Base-by-base conservation (phyloP, 208 protist species). In the Trypanosoma grayi region DNA sequence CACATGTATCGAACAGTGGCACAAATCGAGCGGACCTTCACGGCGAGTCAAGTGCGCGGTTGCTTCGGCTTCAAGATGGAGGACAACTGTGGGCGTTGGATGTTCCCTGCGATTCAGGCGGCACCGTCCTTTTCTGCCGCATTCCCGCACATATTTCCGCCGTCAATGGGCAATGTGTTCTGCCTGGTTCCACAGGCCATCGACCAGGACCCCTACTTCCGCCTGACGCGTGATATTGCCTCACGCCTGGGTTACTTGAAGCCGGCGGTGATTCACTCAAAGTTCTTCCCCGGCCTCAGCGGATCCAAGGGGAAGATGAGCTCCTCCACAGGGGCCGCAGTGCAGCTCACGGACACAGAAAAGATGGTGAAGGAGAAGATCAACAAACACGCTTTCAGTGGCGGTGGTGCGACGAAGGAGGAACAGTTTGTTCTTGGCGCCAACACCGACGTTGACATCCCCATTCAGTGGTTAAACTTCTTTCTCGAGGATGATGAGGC, bases 121-220 rank as follows among this genome's bases (percentile, higher is more conserved):
- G 97, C 97, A 6, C 98, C 98, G 3, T 97, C 95, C 20, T 99
- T 99, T 66, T 97, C 95, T 11, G 81, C 70, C 18, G 71, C 97
- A 16, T 99, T 99, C 73, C 97, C 98, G 18, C 90, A 98, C 63
- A 98, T 99, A 25, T 99, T 99, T 66, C 79, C 85, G 13, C 27
- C 48, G 6, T 59, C 69, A 37, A 81, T 85, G 50, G 84, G 92
- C 30, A 97, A 98, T 61, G 77, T 99, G 8, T 83, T 90, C 18
- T 99, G 99, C 79, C 85, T 99, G 13, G 99, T 99, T 73, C 98
- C 99, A 27, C 99, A 98, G 73, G 92, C 93, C n/a, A 97, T 98
- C 76, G 91, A 97, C 65, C 94, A 98, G 70, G 99, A 99, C 76
- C 98, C 98, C 13, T 99, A 99, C 81, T 99, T 99, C 89, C 93